Evolutionary conservation across 306 rosid species (phyloP).

Genomic region (Vigna angularis): DNA sequence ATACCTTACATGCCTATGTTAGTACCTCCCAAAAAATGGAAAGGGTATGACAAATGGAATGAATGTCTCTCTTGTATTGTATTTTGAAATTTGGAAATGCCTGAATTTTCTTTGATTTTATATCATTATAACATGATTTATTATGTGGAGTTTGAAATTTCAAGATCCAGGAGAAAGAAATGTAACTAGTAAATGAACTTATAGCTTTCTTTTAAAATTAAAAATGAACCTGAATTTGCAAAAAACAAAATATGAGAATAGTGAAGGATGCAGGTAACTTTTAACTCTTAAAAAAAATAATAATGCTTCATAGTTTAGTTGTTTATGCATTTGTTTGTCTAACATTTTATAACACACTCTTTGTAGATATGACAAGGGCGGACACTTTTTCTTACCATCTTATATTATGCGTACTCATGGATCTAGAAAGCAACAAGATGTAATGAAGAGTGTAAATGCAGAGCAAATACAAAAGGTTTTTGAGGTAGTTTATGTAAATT

Average conservation of each 20-base stretch:
- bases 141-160: slow-evolving; percentile 21
- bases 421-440: slow-evolving; percentile 77
- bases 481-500: slow-evolving; percentile 60
- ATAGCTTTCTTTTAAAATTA: not conserved
- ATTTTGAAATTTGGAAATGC: not conserved
- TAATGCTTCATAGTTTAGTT: slow-evolving; percentile 5
- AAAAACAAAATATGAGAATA: slow-evolving; percentile 1
- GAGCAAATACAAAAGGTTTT: slow-evolving; percentile 77
- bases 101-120: slow-evolving; percentile 29
- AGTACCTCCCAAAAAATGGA: slow-evolving; percentile 91
- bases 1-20: slow-evolving; percentile 92
- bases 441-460: slow-evolving; percentile 61
- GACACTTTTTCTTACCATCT: slow-evolving; percentile 87
- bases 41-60: slow-evolving; percentile 64
- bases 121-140: slow-evolving; percentile 22
- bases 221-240: slow-evolving; percentile 9
- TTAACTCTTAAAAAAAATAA: not conserved
- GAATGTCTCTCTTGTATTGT: slow-evolving; percentile 32
- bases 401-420: slow-evolving; percentile 94
- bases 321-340: slow-evolving; percentile 4
- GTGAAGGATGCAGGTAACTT: slow-evolving; percentile 2
- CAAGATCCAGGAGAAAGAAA: not conserved
- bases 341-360: slow-evolving; percentile 28
- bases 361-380: slow-evolving; percentile 84
- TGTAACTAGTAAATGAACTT: not conserved